Conservation (phyloP, 139 green algal genomes). For the Zygnema circumcarinatum region DNA sequence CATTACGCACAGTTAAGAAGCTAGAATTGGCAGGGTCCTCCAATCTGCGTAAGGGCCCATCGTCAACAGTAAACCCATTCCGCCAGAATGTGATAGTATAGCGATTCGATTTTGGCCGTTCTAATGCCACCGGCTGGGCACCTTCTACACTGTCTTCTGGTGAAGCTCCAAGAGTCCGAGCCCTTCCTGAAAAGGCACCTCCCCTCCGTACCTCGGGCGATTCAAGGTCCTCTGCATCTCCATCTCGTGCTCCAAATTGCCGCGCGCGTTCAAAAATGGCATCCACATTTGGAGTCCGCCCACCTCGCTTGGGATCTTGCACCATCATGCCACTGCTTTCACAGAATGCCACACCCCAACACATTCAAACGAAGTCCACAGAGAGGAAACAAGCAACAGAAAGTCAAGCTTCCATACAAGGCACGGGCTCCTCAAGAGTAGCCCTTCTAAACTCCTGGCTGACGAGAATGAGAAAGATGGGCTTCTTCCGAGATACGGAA, state of each 20-base stretch:
- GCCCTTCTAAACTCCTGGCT: too few relatives aligned
- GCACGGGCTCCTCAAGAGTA: too few relatives aligned
- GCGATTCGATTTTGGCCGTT: neutral
- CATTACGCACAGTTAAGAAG: conserved; percentile 62
- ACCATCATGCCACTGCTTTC: conserved; percentile 55
- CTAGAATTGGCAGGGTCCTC: conserved; percentile 63
- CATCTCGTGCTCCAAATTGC: conserved; percentile 50
- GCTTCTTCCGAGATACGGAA: too few relatives aligned
- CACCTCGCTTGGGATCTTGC: conserved; percentile 49
- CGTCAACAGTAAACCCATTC: conserved; percentile 71
- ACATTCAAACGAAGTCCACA: too few relatives aligned
- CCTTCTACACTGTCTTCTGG: neutral
- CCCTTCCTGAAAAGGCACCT: conserved; percentile 53
- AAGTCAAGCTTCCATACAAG: too few relatives aligned
- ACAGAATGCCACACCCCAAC: too few relatives aligned
- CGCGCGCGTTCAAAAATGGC: conserved; percentile 59
- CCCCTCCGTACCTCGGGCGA: neutral
- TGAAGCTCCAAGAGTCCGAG: conserved; percentile 52
- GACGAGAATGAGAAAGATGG: too few relatives aligned
- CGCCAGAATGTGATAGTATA: conserved; percentile 64
- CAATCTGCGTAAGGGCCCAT: conserved; percentile 63
- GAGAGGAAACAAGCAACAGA: too few relatives aligned
- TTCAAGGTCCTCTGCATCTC: conserved; percentile 53
- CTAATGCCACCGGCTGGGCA: neutral
- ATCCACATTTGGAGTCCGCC: conserved; percentile 8